phyloP scores from a whole-genome alignment of 371 early-diverging fungal genomes.

The Nematocida minor region DNA sequence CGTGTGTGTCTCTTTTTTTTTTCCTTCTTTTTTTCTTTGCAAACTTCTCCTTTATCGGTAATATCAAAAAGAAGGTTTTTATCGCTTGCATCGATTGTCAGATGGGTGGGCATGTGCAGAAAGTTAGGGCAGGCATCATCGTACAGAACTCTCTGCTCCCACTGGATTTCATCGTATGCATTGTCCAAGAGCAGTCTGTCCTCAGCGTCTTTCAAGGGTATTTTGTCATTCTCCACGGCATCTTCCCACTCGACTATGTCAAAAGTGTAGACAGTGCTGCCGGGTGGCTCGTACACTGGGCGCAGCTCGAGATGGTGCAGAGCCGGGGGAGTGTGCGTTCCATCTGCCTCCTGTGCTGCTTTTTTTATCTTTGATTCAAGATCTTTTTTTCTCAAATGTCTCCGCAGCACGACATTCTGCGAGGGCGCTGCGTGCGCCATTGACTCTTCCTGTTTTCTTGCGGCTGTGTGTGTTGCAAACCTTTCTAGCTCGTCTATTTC shows the following conservation, averaged over 20 bases:
- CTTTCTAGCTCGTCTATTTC: constrained; percentile 62
- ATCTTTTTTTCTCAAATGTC: constrained; percentile 51
- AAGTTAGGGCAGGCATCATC: constrained; percentile 49
- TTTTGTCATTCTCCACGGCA: constrained; percentile 19
- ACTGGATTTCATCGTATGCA: constrained; percentile 56
- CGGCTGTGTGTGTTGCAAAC: constrained; percentile 54
- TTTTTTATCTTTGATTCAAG: constrained; percentile 52
- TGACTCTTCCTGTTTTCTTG: constrained; percentile 21
- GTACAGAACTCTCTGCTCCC: constrained; percentile 64
- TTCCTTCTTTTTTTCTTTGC: constrained; percentile 54
- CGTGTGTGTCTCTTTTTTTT: constrained; percentile 48
- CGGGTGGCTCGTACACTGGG: neutral
- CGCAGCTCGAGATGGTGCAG: constrained; percentile 1
- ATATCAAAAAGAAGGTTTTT: constrained; percentile 65
- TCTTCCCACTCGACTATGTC: constrained; percentile 65
- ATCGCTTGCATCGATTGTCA: constrained; percentile 61
- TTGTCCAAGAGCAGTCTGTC: constrained; percentile 57
- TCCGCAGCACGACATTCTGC: constrained; percentile 41
- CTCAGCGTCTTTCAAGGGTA: neutral
- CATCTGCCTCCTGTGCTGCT: constrained; percentile 16
- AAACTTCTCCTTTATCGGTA: constrained; percentile 57
- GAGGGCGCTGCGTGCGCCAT: constrained; percentile 46
- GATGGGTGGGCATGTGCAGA: constrained; percentile 37
- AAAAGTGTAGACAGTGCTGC: constrained; percentile 50
- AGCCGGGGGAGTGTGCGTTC: neutral